phyloP scores from a whole-genome alignment of 441 rosid genomes.

The Metrosideros polymorpha region DNA sequence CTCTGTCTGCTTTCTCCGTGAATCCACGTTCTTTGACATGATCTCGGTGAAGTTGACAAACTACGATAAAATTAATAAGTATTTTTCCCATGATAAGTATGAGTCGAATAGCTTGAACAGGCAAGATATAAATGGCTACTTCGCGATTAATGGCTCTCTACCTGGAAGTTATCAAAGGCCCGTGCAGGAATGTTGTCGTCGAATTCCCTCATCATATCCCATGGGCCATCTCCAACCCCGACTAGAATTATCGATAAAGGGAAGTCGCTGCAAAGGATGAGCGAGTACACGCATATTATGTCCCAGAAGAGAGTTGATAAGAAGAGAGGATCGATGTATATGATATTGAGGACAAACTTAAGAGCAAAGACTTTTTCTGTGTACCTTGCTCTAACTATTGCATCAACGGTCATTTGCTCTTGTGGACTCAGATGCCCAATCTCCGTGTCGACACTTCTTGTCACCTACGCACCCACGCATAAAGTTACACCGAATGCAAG shows the following conservation, averaged over 20 bases:
- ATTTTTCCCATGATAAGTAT: background rate
- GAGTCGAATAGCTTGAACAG: background rate
- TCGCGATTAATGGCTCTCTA: background rate
- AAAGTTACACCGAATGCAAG: background rate
- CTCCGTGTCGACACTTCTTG: conserved; percentile 8
- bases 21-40: conserved; percentile 4
- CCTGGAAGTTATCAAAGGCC: conserved; percentile 12
- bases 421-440: conserved; percentile 4
- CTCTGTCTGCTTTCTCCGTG: conserved; percentile 3
- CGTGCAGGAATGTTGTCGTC: conserved; percentile 12
- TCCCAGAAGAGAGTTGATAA: background rate
- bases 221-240: conserved; percentile 12
- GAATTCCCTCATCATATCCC: conserved; percentile 16
- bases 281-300: background rate
- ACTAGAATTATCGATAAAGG: conserved; percentile 10
- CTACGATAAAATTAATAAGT: background rate
- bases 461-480: background rate
- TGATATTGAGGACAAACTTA: background rate
- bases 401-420: conserved; percentile 8
- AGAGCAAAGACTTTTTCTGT: background rate
- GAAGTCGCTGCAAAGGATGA: background rate
- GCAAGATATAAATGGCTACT: background rate
- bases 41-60: conserved; percentile 11
- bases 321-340: background rate
- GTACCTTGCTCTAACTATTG: conserved; percentile 11